Conservation (phyloP, 768 basidiomycete genomes). For the Boletus sp. region DNA sequence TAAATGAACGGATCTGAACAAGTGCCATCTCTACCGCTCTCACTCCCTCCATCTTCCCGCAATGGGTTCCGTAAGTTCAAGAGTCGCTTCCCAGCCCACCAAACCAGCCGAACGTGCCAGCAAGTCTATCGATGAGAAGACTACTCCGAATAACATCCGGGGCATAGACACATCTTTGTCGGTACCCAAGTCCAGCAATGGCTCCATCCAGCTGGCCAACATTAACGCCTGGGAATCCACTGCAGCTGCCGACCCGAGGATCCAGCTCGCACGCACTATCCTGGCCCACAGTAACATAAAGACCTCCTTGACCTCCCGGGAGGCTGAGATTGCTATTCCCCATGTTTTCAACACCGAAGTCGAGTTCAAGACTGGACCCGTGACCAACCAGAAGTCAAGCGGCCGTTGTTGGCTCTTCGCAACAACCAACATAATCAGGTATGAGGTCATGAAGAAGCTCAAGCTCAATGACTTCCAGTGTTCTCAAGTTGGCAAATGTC, state of each 20-base stretch:
- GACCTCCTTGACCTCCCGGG: slow-evolving; percentile 60
- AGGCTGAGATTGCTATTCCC: slow-evolving; percentile 57
- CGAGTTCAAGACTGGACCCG: slow-evolving; percentile 77
- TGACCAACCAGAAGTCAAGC: slow-evolving; percentile 84
- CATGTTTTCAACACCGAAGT: slow-evolving; percentile 84
- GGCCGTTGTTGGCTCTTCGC: slow-evolving; percentile 97
- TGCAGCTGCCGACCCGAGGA: slow-evolving; percentile 55
- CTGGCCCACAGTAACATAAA: slow-evolving; percentile 68
- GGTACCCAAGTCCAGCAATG: slow-evolving; percentile 47
- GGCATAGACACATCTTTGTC: not conserved
- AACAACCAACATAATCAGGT: slow-evolving; percentile 82
- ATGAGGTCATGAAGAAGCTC: slow-evolving; percentile 81
- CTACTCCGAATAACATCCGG: not conserved
- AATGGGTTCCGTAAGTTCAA: slow-evolving; percentile 30
- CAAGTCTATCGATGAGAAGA: slow-evolving; percentile 30
- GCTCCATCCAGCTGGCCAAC: slow-evolving; percentile 57
- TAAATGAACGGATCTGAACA: slow-evolving; percentile 19
- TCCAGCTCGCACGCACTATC: slow-evolving; percentile 73
- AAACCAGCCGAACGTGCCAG: slow-evolving; percentile 18
- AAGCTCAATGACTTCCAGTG: slow-evolving; percentile 89
- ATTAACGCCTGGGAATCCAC: slow-evolving; percentile 67
- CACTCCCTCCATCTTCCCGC: slow-evolving; percentile 2
- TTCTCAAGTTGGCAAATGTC: slow-evolving; percentile 59
- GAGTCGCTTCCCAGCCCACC: slow-evolving; percentile 16
- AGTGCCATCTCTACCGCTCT: slow-evolving; percentile 8